phyloP scores from a whole-genome alignment of 2,329 filamentous ascomycete species.

The Paraconiothyrium brasiliense region DNA sequence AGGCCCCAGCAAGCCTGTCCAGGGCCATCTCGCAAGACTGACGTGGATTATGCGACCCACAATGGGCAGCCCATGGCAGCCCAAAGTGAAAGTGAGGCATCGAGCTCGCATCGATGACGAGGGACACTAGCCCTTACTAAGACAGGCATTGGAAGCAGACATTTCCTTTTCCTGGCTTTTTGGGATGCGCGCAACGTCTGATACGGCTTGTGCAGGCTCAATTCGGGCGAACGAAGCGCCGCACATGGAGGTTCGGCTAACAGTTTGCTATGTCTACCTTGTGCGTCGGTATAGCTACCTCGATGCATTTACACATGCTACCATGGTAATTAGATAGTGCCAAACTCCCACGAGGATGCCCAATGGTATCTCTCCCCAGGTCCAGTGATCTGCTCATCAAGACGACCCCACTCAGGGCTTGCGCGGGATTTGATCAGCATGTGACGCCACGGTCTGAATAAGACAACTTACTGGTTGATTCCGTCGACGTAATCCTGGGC shows the following conservation, averaged over 20 bases:
- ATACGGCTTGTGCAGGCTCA: background rate
- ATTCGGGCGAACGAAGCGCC: background rate
- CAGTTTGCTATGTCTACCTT: background rate
- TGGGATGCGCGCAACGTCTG: background rate
- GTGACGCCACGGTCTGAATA: slow-evolving; percentile 4
- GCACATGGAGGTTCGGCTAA: background rate
- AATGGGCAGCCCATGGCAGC: background rate
- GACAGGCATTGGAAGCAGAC: slow-evolving; percentile 1
- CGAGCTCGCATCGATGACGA: slow-evolving; percentile 13
- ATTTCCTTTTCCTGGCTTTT: background rate
- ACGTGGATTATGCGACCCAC: slow-evolving; percentile 13
- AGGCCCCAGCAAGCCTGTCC: slow-evolving; percentile 3
- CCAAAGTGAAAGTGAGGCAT: slow-evolving; percentile 15
- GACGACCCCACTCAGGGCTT: slow-evolving; percentile 46
- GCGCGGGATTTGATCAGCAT: slow-evolving; percentile 35
- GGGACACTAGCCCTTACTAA: slow-evolving; percentile 10
- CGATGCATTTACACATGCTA: slow-evolving; percentile 1
- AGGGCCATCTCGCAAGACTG: background rate
- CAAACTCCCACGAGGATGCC: slow-evolving; percentile 46
- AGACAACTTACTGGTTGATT: slow-evolving; percentile 45
- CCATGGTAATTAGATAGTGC: slow-evolving; percentile 28
- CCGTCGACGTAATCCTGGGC: slow-evolving; percentile 47
- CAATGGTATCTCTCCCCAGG: slow-evolving; percentile 46
- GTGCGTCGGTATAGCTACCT: slow-evolving; percentile 10
- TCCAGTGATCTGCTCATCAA: slow-evolving; percentile 42